Evolutionary conservation across 805 yeast genomes (phyloP).

Genomic region (Schizosaccharomyces pombe): DNA sequence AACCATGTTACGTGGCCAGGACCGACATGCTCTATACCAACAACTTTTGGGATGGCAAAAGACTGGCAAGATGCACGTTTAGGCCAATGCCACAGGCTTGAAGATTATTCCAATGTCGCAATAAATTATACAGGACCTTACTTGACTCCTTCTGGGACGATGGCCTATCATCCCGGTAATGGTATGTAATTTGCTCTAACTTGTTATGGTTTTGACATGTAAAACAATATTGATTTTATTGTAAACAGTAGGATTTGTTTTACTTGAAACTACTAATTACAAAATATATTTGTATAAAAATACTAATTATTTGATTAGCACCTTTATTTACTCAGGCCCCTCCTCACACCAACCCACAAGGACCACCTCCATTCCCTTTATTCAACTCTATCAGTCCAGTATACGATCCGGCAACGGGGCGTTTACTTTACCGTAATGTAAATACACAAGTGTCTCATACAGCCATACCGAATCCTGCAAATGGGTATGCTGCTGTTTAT

Average conservation of each 20-base stretch:
- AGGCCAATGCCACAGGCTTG: background rate
- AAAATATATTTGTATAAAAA: background rate
- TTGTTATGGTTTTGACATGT: background rate
- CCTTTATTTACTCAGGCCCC: background rate
- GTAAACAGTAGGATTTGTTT: too few relatives aligned
- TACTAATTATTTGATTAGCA: background rate
- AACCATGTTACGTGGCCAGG: background rate
- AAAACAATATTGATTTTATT: too few relatives aligned
- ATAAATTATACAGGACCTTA: background rate
- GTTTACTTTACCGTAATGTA: background rate
- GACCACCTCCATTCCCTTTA: background rate
- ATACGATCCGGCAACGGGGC: background rate
- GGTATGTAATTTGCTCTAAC: background rate
- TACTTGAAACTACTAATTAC: background rate
- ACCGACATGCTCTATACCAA: background rate
- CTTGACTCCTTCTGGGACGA: background rate
- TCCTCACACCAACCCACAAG: background rate
- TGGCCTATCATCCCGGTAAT: background rate
- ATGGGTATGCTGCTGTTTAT: background rate
- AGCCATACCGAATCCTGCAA: background rate
- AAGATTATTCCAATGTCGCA: background rate
- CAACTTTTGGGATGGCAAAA: slow-evolving; percentile 2
- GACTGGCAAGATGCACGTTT: slow-evolving; percentile 1
- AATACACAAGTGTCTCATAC: background rate
- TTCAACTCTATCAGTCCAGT: background rate